These are phyloP conservation scores for Trametes maxima DNA, from an alignment of 768 basidiomycete species.

Conservation along the genomic window DNA sequence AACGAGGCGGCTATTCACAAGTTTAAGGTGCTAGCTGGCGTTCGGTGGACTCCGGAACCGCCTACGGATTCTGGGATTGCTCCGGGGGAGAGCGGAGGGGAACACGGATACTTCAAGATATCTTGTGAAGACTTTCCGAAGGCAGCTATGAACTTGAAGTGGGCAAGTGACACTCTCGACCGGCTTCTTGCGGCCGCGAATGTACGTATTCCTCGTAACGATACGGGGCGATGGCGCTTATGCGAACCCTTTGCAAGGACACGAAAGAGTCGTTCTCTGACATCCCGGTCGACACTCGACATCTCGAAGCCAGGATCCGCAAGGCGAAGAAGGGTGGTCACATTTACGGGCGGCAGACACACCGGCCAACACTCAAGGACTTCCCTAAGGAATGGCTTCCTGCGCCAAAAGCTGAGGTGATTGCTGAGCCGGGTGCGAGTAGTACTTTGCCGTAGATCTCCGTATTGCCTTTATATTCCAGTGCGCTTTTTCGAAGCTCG, in stretches of 20 bases:
- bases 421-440: slow-evolving; percentile 20
- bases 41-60: slow-evolving; percentile 79
- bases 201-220: slow-evolving; percentile 50
- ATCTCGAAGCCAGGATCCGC: slow-evolving; percentile 68
- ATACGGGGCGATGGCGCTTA: not conserved
- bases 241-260: slow-evolving; percentile 34
- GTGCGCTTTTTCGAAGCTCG: not conserved
- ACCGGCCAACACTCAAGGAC: slow-evolving; percentile 69
- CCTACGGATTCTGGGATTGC: slow-evolving; percentile 67
- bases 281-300: slow-evolving; percentile 81
- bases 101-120: slow-evolving; percentile 88
- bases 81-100: slow-evolving; percentile 47
- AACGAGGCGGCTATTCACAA: slow-evolving; percentile 73
- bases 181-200: slow-evolving; percentile 79
- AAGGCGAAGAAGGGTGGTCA: slow-evolving; percentile 77
- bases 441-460: slow-evolving; percentile 11
- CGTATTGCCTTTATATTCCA: slow-evolving; percentile 4
- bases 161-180: slow-evolving; percentile 88
- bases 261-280: slow-evolving; percentile 52
- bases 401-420: slow-evolving; percentile 20
- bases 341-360: slow-evolving; percentile 51
- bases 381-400: slow-evolving; percentile 90
- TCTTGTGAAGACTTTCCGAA: slow-evolving; percentile 85
- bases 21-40: slow-evolving; percentile 85
- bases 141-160: slow-evolving; percentile 89